Percentiles rank a stretch among this genome's conserved stretches.
phyloP scores from a whole-genome alignment of 2,329 filamentous ascomycete genomes.

The Aspergillus udagawae region DNA sequence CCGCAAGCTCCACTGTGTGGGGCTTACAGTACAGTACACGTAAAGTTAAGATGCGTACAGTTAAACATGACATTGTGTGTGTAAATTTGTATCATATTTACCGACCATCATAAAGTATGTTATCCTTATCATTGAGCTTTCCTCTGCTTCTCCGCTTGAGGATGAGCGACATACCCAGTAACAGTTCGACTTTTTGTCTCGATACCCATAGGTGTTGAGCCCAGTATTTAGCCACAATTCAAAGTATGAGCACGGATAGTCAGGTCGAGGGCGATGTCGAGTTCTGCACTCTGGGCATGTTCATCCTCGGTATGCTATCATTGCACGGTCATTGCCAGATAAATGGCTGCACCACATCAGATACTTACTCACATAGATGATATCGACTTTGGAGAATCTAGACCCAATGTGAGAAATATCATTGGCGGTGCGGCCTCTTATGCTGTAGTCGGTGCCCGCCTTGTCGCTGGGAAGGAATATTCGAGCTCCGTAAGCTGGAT shows the following conservation, averaged over 20 bases:
- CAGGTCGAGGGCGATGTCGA: slow-evolving; percentile 38
- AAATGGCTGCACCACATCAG: slow-evolving; percentile 4
- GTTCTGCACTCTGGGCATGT: slow-evolving; percentile 61
- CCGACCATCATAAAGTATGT: background rate
- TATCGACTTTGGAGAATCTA: slow-evolving; percentile 76
- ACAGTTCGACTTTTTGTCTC: background rate
- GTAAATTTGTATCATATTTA: slow-evolving; percentile 9
- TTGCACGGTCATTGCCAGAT: background rate
- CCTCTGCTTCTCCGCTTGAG: background rate
- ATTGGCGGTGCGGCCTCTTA: slow-evolving; percentile 88
- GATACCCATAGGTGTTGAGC: background rate
- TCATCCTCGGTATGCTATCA: slow-evolving; percentile 53
- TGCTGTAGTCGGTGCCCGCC: slow-evolving; percentile 78
- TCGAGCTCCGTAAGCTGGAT: slow-evolving; percentile 80
- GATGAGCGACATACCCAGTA: slow-evolving; percentile 5
- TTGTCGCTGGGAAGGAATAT: slow-evolving; percentile 69
- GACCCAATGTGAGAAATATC: slow-evolving; percentile 65
- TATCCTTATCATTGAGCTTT: background rate
- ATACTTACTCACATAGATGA: slow-evolving; percentile 61
- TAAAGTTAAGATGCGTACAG: background rate
- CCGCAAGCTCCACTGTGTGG: slow-evolving; percentile 13
- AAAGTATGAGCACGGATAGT: background rate
- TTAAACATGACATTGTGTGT: slow-evolving; percentile 17
- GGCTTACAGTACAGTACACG: slow-evolving; percentile 19
- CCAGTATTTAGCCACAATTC: background rate